These are phyloP conservation scores for Protea cynaroides DNA, from an alignment of 164 flowering plant species.

Conservation along the genomic window DNA sequence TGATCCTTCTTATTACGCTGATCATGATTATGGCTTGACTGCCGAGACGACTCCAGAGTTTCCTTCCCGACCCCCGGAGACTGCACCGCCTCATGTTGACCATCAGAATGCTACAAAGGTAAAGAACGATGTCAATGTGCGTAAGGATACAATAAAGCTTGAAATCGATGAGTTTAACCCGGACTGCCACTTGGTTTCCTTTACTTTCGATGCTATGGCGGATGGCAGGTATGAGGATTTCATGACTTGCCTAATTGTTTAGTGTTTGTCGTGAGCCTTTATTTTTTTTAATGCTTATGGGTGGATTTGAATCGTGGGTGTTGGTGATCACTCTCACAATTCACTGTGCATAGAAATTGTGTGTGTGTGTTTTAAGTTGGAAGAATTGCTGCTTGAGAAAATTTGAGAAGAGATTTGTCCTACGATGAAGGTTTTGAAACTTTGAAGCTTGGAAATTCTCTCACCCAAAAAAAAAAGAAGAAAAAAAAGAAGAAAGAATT, in stretches of 20 bases:
- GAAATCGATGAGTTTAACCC: conserved; percentile 63
- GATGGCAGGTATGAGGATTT: conserved; percentile 65
- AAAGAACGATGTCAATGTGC: conserved; percentile 78
- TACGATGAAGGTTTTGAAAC: neutral
- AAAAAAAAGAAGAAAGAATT: too few species aligned
- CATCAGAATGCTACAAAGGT: conserved; percentile 69
- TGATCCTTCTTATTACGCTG: conserved; percentile 23
- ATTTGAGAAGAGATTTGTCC: neutral
- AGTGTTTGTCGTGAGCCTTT: neutral
- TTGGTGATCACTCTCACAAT: neutral
- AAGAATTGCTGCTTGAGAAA: neutral
- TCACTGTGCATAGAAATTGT: neutral
- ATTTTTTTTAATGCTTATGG: neutral
- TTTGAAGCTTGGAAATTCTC: too few species aligned
- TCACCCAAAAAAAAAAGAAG: too few species aligned
- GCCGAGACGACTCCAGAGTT: conserved; percentile 15
- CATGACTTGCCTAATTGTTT: neutral
- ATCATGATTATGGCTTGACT: conserved; percentile 36
- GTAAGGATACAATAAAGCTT: conserved; percentile 61
- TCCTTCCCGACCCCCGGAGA: conserved; percentile 10
- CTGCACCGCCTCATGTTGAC: conserved; percentile 56
- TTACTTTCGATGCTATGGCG: conserved; percentile 72
- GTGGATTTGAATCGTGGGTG: conserved; percentile 3
- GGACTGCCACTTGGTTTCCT: conserved; percentile 66
- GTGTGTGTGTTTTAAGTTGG: neutral